Evolutionary conservation across 2,329 filamentous ascomycete genomes (phyloP), one percentile per base, ranked within the genome.

Genomic region (Epicoccum nigrum): DNA sequence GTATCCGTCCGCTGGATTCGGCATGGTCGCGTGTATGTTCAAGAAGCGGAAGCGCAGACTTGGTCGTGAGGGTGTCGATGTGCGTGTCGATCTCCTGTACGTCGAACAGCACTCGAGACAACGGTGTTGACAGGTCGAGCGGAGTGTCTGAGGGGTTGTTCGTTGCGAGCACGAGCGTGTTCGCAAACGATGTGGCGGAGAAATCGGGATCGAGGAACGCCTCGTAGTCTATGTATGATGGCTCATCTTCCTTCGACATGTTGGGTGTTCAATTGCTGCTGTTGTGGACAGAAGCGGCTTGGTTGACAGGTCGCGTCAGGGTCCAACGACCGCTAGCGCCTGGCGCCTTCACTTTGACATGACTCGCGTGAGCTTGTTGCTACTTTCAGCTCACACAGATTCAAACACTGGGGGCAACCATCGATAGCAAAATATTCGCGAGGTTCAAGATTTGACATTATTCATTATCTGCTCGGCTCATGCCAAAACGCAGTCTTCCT

Each of bases 81-180:
- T 96, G 92, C 0, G 92, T 96, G 75, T 97, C 93, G 60, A 99
- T 88, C 75, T 97, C 94, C 71, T 97, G 94, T 3, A 94, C 87
- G 74, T 99, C 94, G 75, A 99, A 99, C 6, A 97, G 85, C 4
- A 97, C 92, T 46, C 91, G 86, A 4, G 92, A 96, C 39, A 99
- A 83, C 2, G 94, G 93, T 13, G 94, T 97, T 5, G 92, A 93
- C 50, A 99, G 88, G 73, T 99, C 94, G 64, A 97, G 84, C 6
- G 91, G 89, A 1, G 87, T 87, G 75, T 97, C 94, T 61, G 88
- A 90, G 51, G 91, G 82, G 76, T 97, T 96, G 79, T 97, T 97
- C 47, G 93, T 97, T 31, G 87, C 83, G 50, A 92, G 85, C 40
- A 97, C 89, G 52, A 99, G 86, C 20, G 85, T 84, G 73, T 97